Base-by-base conservation (phyloP, 495 filamentous ascomycete genomes). In the Podospora tetraspora region DNA sequence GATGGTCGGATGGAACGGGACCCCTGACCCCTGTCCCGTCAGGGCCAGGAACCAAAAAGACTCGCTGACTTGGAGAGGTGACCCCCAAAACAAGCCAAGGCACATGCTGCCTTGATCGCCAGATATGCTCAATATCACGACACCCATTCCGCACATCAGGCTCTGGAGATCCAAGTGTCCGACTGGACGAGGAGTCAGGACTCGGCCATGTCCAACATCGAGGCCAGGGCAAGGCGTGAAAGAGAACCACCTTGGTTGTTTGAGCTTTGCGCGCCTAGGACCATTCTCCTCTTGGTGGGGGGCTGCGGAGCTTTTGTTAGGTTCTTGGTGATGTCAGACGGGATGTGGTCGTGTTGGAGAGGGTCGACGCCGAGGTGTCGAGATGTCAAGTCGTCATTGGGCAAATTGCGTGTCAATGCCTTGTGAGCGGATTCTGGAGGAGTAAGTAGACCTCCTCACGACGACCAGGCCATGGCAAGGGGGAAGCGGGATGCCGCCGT, bases 11-110 rank as follows among this genome's bases (percentile, higher is more conserved):
- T 29, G 62, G 13, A 29, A 32, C 29, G 24, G 29, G 56, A 66
- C 72, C 72, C 72, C 67, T 71, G 72, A 68, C 57, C 72, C 72
- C 59, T 64, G 69, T 73, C 66, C 57, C 68, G 11, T 21, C 57
- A 21, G 56, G 63, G 12, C 63, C 69, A 69, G 66, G 72, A 63
- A 71, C 69, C 67, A 12, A 52, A 30, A 60, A 27, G 19, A 30
- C 8, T 21, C 65, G 65, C 58, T 52, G 57, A 52, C 58, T 30
- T 59, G 30, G 13, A 52, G 13, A 12, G 30, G 23, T 59, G 56
- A 2, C 59, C 27, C 64, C 64, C 57, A 24, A 59, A 52, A 32
- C 29, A 27, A 34, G 57, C 34, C 29, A 66, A 66, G 64, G 57
- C 57, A 37, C 65, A 61, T 29, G 61, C 16, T 61, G 65, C 37